These are phyloP conservation scores for Allantophomopsis lycopodina DNA, from an alignment of 2,329 filamentous ascomycete genomes.

Conservation along the genomic window DNA sequence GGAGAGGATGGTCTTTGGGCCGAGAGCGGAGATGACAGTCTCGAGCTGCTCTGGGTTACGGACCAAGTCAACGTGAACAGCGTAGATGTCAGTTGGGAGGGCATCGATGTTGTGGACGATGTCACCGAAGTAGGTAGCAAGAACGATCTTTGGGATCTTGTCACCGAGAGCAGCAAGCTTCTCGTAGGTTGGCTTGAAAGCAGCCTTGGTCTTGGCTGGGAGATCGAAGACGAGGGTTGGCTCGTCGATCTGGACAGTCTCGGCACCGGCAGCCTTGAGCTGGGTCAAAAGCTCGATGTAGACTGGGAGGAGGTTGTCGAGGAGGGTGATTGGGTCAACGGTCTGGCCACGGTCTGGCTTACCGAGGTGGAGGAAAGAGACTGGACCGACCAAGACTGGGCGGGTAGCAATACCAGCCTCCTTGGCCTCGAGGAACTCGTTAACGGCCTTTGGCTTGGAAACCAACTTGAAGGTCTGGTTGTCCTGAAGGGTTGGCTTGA, in stretches of 20 bases:
- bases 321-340: constrained; percentile 84
- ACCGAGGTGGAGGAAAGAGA: constrained; percentile 93
- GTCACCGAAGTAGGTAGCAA: constrained; percentile 98
- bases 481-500: constrained; percentile 96
- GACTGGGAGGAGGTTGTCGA: constrained; percentile 85
- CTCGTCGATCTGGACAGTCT: constrained; percentile 97
- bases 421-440: constrained; percentile 94
- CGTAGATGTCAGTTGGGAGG: constrained; percentile 67
- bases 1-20: constrained; percentile 80
- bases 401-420: constrained; percentile 86
- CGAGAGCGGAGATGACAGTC: constrained; percentile 68
- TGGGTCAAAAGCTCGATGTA: constrained; percentile 87
- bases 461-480: constrained; percentile 90
- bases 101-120: constrained; percentile 98
- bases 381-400: constrained; percentile 87
- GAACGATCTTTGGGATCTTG: constrained; percentile 74
- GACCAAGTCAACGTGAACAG: constrained; percentile 89
- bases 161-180: constrained; percentile 64
- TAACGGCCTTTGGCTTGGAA: constrained; percentile 81
- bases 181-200: constrained; percentile 97
- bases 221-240: constrained; percentile 93
- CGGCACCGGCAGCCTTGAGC: constrained; percentile 92
- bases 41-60: constrained; percentile 97
- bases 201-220: constrained; percentile 76
- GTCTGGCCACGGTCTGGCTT: constrained; percentile 95